Evolutionary conservation across 352 stramenopile genomes (phyloP), one percentile per base, ranked within the genome.

Genomic region (Phytophthora quininea): DNA sequence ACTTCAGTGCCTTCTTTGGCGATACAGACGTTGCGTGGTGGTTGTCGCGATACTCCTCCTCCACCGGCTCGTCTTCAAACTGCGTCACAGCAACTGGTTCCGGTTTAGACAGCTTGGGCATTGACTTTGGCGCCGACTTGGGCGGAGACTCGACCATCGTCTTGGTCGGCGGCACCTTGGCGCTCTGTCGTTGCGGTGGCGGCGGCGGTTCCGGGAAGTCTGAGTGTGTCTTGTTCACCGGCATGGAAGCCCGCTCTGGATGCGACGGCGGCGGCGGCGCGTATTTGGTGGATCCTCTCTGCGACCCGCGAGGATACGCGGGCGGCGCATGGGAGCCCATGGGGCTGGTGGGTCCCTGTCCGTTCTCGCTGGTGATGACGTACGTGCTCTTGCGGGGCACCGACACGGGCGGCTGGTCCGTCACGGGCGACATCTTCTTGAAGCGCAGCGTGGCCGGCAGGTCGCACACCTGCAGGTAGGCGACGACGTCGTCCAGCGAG

Each of bases 371-470:
- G 4, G 83, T 92, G 63, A 93, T 87, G 29, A 89, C 72, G 62
- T 89, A 90, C 6, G 82, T 84, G 69, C 83, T 91, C 52, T 84
- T 75, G 2, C 83, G 73, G 11, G 82, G 82, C 51, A 85, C 58
- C 0, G 80, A 63, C 2, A 76, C 71, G 11, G 80, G 69, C 33
- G 62, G 31, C 15, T 73, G 64, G 52, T 89, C 75, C 40, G 74
- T 69, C 29, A 88, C 82, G 6, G 82, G 81, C 12, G 85, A 91
- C 5, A 92, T 58, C 52, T 94, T 94, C 73, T 91, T 94, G 64
- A 96, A 92, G n/a, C 86, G 85, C 54, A 96, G 74, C 56, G 88
- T 96, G 31, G 88, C 88, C 5, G 88, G 88, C 59, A 96, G 56
- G 65, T 96, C 88, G 60, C 88, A 96, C 37, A 94, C 83, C 54